Percentiles rank a stretch among this genome's conserved stretches.
phyloP scores from a whole-genome alignment of 2,329 filamentous ascomycete species.

The Verticillium albo-atrum region DNA sequence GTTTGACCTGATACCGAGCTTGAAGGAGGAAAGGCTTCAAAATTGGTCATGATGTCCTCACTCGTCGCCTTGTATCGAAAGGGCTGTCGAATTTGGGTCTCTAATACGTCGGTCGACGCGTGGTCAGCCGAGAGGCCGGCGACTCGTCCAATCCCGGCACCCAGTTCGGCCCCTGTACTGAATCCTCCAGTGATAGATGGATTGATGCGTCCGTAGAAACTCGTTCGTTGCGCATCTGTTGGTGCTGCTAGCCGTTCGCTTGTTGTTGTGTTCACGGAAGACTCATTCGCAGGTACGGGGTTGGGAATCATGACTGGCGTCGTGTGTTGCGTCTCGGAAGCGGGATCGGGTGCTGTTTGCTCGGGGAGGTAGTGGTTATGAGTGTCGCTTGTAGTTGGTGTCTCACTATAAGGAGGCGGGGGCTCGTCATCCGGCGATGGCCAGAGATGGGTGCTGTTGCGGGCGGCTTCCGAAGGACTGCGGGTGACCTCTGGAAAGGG shows the following conservation, averaged over 20 bases:
- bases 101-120: background rate
- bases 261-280: background rate
- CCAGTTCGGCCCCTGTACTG: too few relatives aligned
- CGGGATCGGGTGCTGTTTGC: background rate
- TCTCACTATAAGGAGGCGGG: background rate
- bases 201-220: background rate
- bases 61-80: slow-evolving; percentile 5
- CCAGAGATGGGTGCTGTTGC: background rate
- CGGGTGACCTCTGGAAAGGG: background rate
- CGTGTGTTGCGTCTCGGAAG: background rate
- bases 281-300: background rate
- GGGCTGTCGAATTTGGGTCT: background rate
- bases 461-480: background rate
- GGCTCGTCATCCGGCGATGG: background rate
- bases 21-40: slow-evolving; percentile 21
- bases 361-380: background rate
- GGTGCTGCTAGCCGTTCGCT: background rate
- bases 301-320: too few relatives aligned
- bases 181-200: background rate
- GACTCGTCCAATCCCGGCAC: too few relatives aligned
- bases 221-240: background rate
- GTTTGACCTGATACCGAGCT: background rate
- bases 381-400: background rate
- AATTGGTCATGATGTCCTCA: slow-evolving; percentile 29
- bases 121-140: background rate